These are phyloP conservation scores for Tricholoma terreum DNA, from an alignment of 768 basidiomycete species.

Conservation along the genomic window DNA sequence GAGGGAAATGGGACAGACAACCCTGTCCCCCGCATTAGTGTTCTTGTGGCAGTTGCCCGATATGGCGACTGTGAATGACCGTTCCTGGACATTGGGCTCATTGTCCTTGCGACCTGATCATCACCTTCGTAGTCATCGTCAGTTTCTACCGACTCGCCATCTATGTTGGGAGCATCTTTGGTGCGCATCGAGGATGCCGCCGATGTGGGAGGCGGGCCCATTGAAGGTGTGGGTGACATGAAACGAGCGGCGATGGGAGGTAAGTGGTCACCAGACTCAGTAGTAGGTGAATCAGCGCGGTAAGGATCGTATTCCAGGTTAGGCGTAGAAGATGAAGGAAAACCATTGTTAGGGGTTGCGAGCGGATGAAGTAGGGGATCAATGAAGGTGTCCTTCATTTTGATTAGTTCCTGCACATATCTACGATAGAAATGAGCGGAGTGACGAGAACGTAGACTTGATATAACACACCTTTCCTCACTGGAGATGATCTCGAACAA, in stretches of 20 bases:
- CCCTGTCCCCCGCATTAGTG: conserved; percentile 32
- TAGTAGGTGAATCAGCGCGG: conserved; percentile 61
- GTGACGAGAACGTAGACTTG: not conserved
- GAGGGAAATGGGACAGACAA: conserved; percentile 73
- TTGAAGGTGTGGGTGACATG: conserved; percentile 67
- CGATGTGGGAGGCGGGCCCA: conserved; percentile 23
- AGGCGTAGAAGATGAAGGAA: conserved; percentile 54
- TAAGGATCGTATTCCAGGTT: conserved; percentile 70
- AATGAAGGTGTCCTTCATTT: conserved; percentile 93
- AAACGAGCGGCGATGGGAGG: conserved; percentile 91
- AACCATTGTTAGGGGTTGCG: conserved; percentile 42
- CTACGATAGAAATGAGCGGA: conserved; percentile 37
- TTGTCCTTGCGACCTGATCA: conserved; percentile 49
- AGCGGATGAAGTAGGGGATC: conserved; percentile 87
- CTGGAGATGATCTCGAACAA: conserved; percentile 95
- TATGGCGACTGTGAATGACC: conserved; percentile 80
- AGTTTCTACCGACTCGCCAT: conserved; percentile 65
- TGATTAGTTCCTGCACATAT: conserved; percentile 87
- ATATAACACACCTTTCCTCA: conserved; percentile 75
- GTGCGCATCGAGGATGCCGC: conserved; percentile 39
- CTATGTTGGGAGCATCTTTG: conserved; percentile 63
- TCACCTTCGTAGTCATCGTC: conserved; percentile 69
- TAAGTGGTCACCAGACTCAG: conserved; percentile 70
- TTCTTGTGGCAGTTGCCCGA: conserved; percentile 45
- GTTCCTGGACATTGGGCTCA: conserved; percentile 44